Percentiles rank a stretch among this genome's conserved stretches.
Evolutionary conservation across 495 filamentous ascomycete genomes (phyloP).

Genomic region (Podospora appendiculata): DNA sequence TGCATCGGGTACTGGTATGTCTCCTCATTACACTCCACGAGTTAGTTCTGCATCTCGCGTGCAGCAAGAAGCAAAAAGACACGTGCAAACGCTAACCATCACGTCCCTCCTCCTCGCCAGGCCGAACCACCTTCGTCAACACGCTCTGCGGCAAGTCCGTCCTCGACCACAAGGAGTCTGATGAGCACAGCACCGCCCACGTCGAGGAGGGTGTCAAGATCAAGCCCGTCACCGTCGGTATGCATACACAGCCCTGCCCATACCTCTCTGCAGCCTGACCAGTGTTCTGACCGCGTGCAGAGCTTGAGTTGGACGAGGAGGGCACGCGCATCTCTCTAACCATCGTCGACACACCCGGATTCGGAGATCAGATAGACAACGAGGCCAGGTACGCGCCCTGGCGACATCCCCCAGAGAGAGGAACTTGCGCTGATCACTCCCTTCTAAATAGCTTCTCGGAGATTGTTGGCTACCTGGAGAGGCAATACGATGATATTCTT

Average conservation of each 20-base stretch:
- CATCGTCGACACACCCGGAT: constrained; percentile 96
- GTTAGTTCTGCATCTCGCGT: background rate
- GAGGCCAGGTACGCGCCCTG: constrained; percentile 69
- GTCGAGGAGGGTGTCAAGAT: constrained; percentile 95
- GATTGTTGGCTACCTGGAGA: constrained; percentile 94
- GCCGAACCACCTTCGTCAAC: constrained; percentile 98
- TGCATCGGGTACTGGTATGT: constrained; percentile 92
- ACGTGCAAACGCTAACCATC: constrained; percentile 12
- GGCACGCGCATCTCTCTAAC: constrained; percentile 96
- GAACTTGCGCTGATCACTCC: constrained; percentile 47
- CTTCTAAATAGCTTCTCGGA: constrained; percentile 70
- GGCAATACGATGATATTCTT: constrained; percentile 98
- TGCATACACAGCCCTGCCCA: constrained; percentile 25
- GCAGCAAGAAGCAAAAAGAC: background rate
- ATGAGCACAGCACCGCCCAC: constrained; percentile 82
- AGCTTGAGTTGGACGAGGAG: constrained; percentile 95
- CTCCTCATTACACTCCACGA: background rate
- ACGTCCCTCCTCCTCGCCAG: constrained; percentile 33
- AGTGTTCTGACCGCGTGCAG: constrained; percentile 37
- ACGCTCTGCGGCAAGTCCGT: constrained; percentile 95
- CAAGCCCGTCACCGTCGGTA: constrained; percentile 96
- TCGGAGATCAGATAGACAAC: constrained; percentile 98
- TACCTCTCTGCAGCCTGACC: background rate
- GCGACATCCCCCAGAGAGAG: constrained; percentile 64
- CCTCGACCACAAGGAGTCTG: constrained; percentile 77